phyloP scores from a whole-genome alignment of 768 basidiomycete genomes.

The Kwoniella shandongensis region DNA sequence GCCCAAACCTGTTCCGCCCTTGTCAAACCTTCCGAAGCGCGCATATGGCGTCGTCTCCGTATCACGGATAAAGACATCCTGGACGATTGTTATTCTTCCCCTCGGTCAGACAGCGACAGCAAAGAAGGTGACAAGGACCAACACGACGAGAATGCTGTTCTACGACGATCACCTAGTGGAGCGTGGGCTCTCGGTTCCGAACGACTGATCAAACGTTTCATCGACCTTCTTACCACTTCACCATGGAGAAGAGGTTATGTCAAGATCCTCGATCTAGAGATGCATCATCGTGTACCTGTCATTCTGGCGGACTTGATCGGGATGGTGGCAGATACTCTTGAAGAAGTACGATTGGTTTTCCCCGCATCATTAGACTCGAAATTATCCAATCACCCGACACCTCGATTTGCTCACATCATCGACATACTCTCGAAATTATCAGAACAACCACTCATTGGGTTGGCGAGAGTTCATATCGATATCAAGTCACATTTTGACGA shows the following conservation, averaged over 20 bases:
- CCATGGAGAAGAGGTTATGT: slow-evolving; percentile 2
- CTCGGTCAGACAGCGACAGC: neutral
- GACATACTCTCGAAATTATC: neutral
- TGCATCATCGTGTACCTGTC: neutral
- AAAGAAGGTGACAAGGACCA: no score
- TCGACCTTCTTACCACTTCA: neutral
- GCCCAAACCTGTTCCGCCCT: slow-evolving; percentile 11
- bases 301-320: neutral
- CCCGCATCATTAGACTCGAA: neutral
- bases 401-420: neutral
- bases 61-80: slow-evolving; percentile 4
- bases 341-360: neutral
- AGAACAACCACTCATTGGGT: neutral
- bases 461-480: neutral
- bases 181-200: neutral
- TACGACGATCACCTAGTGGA: neutral
- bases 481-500: neutral
- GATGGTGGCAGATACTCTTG: neutral
- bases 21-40: slow-evolving; percentile 11
- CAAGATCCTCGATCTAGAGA: neutral
- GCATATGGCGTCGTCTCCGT: slow-evolving; percentile 11
- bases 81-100: neutral
- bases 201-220: neutral
- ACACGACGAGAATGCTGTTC: no score
- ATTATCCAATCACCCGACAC: neutral